Evolutionary conservation across 192 early-diverging fungal species (phyloP).

Genomic region (Linnemannia schmuckeri): DNA sequence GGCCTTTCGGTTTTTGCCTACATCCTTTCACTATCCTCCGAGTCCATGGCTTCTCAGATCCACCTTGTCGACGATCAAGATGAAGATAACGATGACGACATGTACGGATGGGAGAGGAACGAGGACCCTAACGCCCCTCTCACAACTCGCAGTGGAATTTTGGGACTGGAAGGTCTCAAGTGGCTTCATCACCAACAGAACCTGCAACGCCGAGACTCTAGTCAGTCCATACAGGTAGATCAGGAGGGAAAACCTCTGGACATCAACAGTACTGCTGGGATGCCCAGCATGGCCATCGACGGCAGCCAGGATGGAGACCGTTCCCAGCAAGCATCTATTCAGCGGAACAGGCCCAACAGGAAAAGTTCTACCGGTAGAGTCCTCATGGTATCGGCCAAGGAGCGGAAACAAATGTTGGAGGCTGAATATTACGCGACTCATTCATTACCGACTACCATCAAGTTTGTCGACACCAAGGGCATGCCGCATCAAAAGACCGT

Average conservation of each 20-base stretch:
- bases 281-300: background rate
- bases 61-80: conserved; percentile 51
- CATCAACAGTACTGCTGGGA: background rate
- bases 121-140: conserved; percentile 39
- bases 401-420: conserved; percentile 51
- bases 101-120: conserved; percentile 53
- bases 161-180: conserved; percentile 46
- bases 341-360: conserved; percentile 3
- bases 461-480: conserved; percentile 43
- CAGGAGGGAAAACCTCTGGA: conserved; percentile 25
- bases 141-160: conserved; percentile 33
- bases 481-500: conserved; percentile 36
- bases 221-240: background rate
- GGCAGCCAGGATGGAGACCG: conserved; percentile 1
- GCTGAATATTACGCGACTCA: conserved; percentile 49
- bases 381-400: conserved; percentile 45
- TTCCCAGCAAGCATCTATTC: conserved; percentile 23
- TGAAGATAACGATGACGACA: conserved; percentile 34
- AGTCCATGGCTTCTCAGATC: conserved; percentile 48
- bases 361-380: conserved; percentile 25
- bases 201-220: conserved; percentile 10
- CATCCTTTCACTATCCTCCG: conserved; percentile 46
- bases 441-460: conserved; percentile 34
- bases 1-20: conserved; percentile 50
- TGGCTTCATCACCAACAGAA: conserved; percentile 39